Conservation (phyloP, 1,139 yeast genomes). For the Pichia sp. region DNA sequence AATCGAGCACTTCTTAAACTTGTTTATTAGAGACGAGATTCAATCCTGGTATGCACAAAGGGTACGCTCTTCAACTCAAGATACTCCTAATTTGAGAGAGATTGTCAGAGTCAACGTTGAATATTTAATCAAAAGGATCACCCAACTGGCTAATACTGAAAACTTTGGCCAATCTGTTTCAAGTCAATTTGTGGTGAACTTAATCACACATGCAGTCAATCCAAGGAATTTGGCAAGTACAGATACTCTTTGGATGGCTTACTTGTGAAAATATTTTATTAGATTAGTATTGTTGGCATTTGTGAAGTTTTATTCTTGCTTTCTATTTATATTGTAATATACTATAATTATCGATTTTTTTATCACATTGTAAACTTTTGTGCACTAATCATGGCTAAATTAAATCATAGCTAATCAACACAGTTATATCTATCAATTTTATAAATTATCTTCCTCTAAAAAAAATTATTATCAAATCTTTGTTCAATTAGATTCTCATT, state of each 20-base stretch:
- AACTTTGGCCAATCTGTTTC: constrained; percentile 55
- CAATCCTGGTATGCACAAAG: constrained; percentile 90
- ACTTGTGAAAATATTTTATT: constrained; percentile 42
- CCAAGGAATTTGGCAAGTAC: constrained; percentile 92
- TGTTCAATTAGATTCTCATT: constrained; percentile 13
- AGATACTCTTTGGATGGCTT: constrained; percentile 95
- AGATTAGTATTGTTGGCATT: not conserved
- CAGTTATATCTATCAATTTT: not conserved
- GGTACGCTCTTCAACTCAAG: constrained; percentile 68
- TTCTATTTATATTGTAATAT: constrained; percentile 3
- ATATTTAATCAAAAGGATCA: constrained; percentile 62
- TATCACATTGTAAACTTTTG: not conserved
- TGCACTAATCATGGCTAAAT: not conserved
- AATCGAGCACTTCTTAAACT: constrained; percentile 77
- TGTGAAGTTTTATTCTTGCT: constrained; percentile 1
- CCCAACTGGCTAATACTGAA: constrained; percentile 74
- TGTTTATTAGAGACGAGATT: constrained; percentile 93
- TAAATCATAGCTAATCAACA: not conserved
- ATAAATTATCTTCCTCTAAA: not conserved
- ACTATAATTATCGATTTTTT: not conserved
- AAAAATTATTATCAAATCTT: constrained; percentile 1
- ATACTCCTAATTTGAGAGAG: constrained; percentile 69
- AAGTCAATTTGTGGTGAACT: constrained; percentile 88
- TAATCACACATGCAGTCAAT: constrained; percentile 92
- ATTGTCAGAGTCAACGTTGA: constrained; percentile 89